Base-by-base conservation (phyloP, 2,329 filamentous ascomycete species). In the Monosporascus sp. region DNA sequence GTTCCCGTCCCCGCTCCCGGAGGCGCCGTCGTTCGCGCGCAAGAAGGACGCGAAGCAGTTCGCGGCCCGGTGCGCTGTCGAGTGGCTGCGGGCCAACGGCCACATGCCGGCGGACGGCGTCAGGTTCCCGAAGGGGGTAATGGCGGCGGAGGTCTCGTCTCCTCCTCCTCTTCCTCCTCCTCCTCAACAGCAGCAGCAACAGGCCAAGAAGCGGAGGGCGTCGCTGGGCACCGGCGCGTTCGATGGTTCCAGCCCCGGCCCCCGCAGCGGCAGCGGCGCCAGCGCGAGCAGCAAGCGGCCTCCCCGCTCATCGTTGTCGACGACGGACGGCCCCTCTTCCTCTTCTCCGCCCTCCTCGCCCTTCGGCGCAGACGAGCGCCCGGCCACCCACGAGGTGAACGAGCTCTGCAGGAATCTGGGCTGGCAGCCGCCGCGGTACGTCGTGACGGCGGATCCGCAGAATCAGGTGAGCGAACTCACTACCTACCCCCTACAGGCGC, bases 11-110 rank as follows among this genome's bases (percentile, higher is more conserved):
- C 58, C 59, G 15, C 65, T 68, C 26, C 64, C 35, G 60, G 53
- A 58, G 3, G 53, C 60, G 35, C 74, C 73, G 0, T 54, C 61
- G 0, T 82, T 81, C 50, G 53, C 64, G 11, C 68, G 62, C 26
- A 82, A 82, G 59, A 82, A 79, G 70, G 75, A 75, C 37, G 79
- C 81, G 24, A 82, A 79, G 63, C 70, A 75, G 55, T 80, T 76
- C 57, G 79, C 80, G 1, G 78, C 80, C 22, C 74, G 73, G 58
- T 72, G 70, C 14, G 78, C 78, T 24, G 58, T 76, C 22, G 64
- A 71, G 7, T 79, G 72, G 68, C 67, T 80, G 17, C 60, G 64
- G 20, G 51, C 40, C 3, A 55, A 65, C 24, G 60, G 60, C 8
- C 55, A 59, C 35, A 70, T 74, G 64, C 61, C 60, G 2, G 28